Base-by-base conservation (phyloP, 768 basidiomycete genomes). In the Lactarius pseudohatsudake region DNA sequence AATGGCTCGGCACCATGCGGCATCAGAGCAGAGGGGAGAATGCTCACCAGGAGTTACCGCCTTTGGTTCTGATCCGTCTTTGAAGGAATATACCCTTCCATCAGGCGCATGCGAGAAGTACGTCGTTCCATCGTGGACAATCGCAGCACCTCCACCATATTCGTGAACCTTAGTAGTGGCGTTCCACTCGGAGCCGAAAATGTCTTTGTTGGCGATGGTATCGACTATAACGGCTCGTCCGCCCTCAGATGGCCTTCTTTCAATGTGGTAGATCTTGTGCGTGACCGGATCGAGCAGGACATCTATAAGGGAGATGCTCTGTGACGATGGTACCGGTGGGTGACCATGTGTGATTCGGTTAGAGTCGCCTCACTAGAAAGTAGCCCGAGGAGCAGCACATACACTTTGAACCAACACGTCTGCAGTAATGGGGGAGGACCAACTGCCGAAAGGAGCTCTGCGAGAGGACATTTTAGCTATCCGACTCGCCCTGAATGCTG, bases 131-230 rank as follows among this genome's bases (percentile, higher is more conserved):
- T 77, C 78, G 64, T 83, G 75, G 1, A 84, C 85, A 22, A 83
- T 79, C 1, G 85, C 85, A 1, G 86, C 77, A 2, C 81, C 84
- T 15, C 91, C 91, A 0, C 91, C 90, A 61, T 91, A 91, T 73
- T 90, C 90, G 30, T 90, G 84, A 3, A 91, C 88, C 18, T 79
- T 74, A 0, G 84, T 82, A 40, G 84, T 79, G 5, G 79, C 85
- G 72, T 82, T 88, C 81, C 83, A 90, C 0, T 79, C 80, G 38
- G 76, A 72, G 1, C 81, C 81, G 15, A 86, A 79, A 28, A 89
- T 72, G 57, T 92, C 91, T 50, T 75, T 74, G 26, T 79, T 77
- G 5, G 76, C 75, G 30, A 75, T 61, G 0, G 85, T 85, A 32
- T 85, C 77, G 18, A 92, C 82, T 28, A 91, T 75, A 1, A 87